phyloP scores from a whole-genome alignment of 2,329 filamentous ascomycete species.

The Decorospora gaudefroyi region DNA sequence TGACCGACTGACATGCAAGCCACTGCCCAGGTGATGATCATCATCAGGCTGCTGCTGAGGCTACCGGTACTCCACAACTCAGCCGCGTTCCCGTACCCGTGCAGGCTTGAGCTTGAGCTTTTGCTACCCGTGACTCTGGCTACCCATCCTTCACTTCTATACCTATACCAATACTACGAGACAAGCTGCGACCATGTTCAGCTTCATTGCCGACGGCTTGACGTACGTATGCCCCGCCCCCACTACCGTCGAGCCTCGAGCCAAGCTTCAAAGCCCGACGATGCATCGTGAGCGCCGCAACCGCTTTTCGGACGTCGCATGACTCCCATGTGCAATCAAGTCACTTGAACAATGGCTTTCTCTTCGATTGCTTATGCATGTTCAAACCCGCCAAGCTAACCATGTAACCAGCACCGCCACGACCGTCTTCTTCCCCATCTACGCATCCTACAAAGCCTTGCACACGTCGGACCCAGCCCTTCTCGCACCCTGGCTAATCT shows the following conservation, averaged over 20 bases:
- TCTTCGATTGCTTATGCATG: background rate
- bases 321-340: slow-evolving; percentile 13
- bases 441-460: slow-evolving; percentile 97
- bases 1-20: slow-evolving; percentile 16
- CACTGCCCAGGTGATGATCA: no score
- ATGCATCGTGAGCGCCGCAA: slow-evolving; percentile 13
- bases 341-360: background rate
- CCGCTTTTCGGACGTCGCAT: slow-evolving; percentile 13
- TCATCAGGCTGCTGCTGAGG: slow-evolving; percentile 15
- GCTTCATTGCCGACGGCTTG: slow-evolving; percentile 47
- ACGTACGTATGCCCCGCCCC: slow-evolving; percentile 45
- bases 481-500: slow-evolving; percentile 97
- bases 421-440: slow-evolving; percentile 91
- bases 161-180: slow-evolving; percentile 6
- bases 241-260: slow-evolving; percentile 12
- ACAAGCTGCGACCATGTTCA: slow-evolving; percentile 36
- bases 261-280: slow-evolving; percentile 12
- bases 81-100: slow-evolving; percentile 26
- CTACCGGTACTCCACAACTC: slow-evolving; percentile 22
- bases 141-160: slow-evolving; percentile 2
- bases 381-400: slow-evolving; percentile 19
- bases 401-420: slow-evolving; percentile 52
- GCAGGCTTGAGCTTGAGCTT: slow-evolving; percentile 22
- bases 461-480: slow-evolving; percentile 88
- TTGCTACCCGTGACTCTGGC: slow-evolving; percentile 11